Conservation (phyloP, 164 flowering plant genomes). For the grape (Vitis vinifera) region DNA sequence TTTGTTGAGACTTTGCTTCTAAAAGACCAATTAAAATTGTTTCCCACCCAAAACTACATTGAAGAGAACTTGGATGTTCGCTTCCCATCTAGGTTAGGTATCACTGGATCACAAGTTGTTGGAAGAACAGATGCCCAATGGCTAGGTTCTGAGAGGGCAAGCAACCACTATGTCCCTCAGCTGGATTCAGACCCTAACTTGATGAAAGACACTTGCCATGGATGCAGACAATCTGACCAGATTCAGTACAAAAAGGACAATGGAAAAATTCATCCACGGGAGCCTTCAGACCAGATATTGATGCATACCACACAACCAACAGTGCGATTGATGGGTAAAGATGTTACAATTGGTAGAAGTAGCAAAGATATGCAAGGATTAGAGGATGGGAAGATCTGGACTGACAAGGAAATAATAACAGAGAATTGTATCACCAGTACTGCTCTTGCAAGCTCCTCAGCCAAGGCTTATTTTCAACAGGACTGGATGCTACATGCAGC, state of each 20-base stretch:
- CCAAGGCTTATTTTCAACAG: constrained; percentile 19
- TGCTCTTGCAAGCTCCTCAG: constrained; percentile 11
- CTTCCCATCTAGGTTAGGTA: constrained; percentile 26
- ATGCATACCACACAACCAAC: constrained; percentile 37
- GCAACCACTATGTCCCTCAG: constrained; percentile 12
- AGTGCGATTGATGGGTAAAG: constrained; percentile 76
- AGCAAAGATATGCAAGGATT: constrained; percentile 22
- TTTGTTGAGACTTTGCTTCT: constrained; percentile 18
- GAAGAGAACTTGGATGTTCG: constrained; percentile 12
- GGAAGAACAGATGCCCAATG: constrained; percentile 22
- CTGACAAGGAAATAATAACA: constrained; percentile 40
- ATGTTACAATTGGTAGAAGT: constrained; percentile 53
- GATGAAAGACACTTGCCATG: constrained; percentile 17
- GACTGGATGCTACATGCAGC: constrained; percentile 23
- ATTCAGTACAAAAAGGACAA: constrained; percentile 19
- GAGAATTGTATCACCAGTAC: constrained; percentile 22
- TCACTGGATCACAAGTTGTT: constrained; percentile 12
- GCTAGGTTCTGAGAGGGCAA: constrained; percentile 17
- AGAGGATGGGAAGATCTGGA: constrained; percentile 46
- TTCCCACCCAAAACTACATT: constrained; percentile 22
- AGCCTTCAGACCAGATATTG: constrained; percentile 16
- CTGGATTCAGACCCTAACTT: constrained; percentile 24
- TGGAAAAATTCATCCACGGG: constrained; percentile 14
- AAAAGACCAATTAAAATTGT: constrained; percentile 24
- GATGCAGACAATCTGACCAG: constrained; percentile 21